Conservation (phyloP, 2,329 filamentous ascomycete genomes). For the Fusarium sarcochroum region DNA sequence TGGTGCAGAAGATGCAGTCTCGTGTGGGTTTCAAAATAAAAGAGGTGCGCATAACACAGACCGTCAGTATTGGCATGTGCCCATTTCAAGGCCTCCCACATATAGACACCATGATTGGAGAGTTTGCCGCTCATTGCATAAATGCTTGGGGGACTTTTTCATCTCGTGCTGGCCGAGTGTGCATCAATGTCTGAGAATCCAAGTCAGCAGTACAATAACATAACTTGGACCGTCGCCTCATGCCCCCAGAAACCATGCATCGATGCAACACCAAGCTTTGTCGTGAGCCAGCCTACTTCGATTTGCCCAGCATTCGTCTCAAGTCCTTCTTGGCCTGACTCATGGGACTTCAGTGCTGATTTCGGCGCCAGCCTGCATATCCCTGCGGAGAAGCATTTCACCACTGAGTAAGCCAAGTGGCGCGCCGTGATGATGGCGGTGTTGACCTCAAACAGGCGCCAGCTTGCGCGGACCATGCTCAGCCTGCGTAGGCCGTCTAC, state of each 20-base stretch:
- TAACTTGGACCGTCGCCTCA: not conserved
- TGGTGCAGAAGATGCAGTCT: conserved; percentile 22
- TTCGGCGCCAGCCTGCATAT: conserved; percentile 22
- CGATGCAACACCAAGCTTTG: conserved; percentile 2
- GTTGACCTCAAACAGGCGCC: conserved; percentile 30
- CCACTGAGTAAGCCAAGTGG: conserved; percentile 28
- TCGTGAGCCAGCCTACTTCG: conserved; percentile 7
- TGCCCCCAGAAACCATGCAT: conserved; percentile 5
- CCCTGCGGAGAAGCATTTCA: conserved; percentile 8
- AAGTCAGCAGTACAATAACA: not conserved
- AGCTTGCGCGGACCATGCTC: conserved; percentile 1
- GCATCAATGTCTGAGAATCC: conserved; percentile 28
- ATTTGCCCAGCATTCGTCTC: conserved; percentile 16
- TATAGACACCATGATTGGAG: conserved; percentile 26
- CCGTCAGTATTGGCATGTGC: conserved; percentile 15
- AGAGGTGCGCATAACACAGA: conserved; percentile 10
- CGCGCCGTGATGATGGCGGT: conserved; percentile 37
- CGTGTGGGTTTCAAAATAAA: conserved; percentile 27
- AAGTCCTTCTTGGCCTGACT: conserved; percentile 20
- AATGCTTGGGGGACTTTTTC: not conserved
- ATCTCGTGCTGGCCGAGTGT: conserved; percentile 11
- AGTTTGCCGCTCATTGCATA: conserved; percentile 15
- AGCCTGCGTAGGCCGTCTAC: not conserved
- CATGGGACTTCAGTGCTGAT: conserved; percentile 22
- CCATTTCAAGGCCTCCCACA: conserved; percentile 17